Conservation (phyloP, 768 basidiomycete species). For the Candolleomyces aberdarensis region DNA sequence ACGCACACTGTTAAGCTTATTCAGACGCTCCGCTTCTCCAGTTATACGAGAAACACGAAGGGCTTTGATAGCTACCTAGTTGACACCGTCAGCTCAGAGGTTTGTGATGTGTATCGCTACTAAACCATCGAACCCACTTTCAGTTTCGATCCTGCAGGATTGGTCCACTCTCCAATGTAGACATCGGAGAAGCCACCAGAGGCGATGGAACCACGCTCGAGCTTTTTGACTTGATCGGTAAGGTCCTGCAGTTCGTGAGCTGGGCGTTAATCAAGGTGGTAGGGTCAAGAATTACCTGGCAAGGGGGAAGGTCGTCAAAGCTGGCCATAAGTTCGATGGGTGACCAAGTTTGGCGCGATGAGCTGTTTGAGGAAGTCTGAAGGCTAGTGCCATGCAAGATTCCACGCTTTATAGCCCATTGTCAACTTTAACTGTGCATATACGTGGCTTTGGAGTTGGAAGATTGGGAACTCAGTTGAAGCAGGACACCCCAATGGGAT, state of each 20-base stretch:
- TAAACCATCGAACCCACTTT: not conserved
- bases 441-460: too few relatives aligned
- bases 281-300: too few relatives aligned
- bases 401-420: too few relatives aligned
- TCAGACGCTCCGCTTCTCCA: not conserved
- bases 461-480: too few relatives aligned
- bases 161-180: conserved; percentile 5
- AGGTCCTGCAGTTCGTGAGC: conserved; percentile 9
- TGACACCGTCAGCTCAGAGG: not conserved
- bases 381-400: too few relatives aligned
- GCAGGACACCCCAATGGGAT: too few relatives aligned
- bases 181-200: conserved; percentile 15
- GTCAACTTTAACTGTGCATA: too few relatives aligned
- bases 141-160: not conserved
- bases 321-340: too few relatives aligned
- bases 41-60: conserved; percentile 10
- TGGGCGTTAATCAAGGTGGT: too few relatives aligned
- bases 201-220: conserved; percentile 2
- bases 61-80: conserved; percentile 17
- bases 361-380: too few relatives aligned
- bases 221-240: conserved; percentile 2
- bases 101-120: not conserved
- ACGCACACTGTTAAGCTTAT: not conserved
- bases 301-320: too few relatives aligned
- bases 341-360: too few relatives aligned